These are phyloP conservation scores for Bretschneidera sinensis DNA, from an alignment of 345 rosid species.

Conservation along the genomic window DNA sequence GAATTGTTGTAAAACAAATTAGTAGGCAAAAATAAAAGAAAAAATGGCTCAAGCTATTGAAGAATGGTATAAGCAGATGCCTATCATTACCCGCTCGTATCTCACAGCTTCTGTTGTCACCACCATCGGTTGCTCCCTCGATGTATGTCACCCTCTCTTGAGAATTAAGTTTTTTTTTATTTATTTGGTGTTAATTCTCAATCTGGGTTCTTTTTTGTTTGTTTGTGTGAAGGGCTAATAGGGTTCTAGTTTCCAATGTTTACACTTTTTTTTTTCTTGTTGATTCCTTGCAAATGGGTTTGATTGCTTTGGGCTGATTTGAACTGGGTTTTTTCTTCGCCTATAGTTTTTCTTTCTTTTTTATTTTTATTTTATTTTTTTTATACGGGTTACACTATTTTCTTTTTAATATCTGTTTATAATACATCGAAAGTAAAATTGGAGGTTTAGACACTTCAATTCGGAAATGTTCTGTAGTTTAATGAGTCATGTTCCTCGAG, in stretches of 20 bases:
- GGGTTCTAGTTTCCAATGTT: not conserved
- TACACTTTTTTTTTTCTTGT: not conserved
- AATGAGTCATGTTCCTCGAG: not conserved
- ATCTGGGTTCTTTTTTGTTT: not conserved
- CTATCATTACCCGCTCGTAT: slow-evolving; percentile 90
- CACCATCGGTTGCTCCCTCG: slow-evolving; percentile 96
- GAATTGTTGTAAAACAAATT: not conserved
- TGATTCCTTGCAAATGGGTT: slow-evolving; percentile 7
- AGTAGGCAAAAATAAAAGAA: no score
- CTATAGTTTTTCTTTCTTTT: no score
- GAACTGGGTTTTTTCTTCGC: slow-evolving; percentile 15
- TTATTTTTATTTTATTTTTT: no score
- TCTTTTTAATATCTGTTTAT: no score
- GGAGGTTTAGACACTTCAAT: no score
- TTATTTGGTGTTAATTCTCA: not conserved
- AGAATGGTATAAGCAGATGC: slow-evolving; percentile 99
- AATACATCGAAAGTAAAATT: no score
- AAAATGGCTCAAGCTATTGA: slow-evolving; percentile 96
- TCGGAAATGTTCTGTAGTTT: no score
- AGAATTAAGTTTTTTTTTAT: not conserved
- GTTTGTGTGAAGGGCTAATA: not conserved
- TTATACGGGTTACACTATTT: no score
- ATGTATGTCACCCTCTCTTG: slow-evolving; percentile 37
- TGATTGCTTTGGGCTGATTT: slow-evolving; percentile 17
- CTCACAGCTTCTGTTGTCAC: slow-evolving; percentile 90